These are phyloP conservation scores for Tulasnella sp. DNA, from an alignment of 768 basidiomycete genomes.

Conservation along the genomic window DNA sequence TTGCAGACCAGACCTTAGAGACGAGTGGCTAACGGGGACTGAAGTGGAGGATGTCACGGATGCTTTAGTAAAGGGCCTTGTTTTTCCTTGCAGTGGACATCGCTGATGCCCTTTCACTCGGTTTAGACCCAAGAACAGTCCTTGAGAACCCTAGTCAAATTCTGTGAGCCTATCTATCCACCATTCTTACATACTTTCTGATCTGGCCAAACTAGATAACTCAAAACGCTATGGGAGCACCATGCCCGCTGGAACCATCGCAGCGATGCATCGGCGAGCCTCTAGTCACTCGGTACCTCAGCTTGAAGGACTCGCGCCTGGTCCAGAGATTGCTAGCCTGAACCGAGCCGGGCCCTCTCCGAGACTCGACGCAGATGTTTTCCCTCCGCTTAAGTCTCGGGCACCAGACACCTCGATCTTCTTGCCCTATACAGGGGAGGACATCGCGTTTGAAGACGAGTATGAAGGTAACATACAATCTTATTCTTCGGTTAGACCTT, in stretches of 20 bases:
- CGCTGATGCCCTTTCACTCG: neutral
- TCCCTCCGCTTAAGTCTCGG: constrained; percentile 88
- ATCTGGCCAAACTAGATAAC: constrained; percentile 57
- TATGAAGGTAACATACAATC: constrained; percentile 53
- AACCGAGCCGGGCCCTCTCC: constrained; percentile 73
- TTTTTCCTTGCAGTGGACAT: neutral
- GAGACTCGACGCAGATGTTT: constrained; percentile 80
- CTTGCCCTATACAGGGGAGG: constrained; percentile 87
- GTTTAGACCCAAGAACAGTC: constrained; percentile 89
- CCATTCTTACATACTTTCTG: neutral
- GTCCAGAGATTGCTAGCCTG: constrained; percentile 68
- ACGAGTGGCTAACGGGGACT: constrained; percentile 93
- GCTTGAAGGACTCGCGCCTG: constrained; percentile 69
- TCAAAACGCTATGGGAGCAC: constrained; percentile 75
- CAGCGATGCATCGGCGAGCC: constrained; percentile 68
- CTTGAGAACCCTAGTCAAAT: constrained; percentile 87
- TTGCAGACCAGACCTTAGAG: constrained; percentile 91
- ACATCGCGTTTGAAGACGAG: constrained; percentile 92
- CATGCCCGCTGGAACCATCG: constrained; percentile 48
- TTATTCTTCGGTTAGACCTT: neutral
- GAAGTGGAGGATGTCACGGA: constrained; percentile 92
- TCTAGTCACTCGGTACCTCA: constrained; percentile 75
- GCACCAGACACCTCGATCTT: constrained; percentile 79
- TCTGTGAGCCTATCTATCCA: constrained; percentile 58
- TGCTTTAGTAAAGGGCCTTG: constrained; percentile 59